Evolutionary conservation across 257 asterid species (phyloP).

Genomic region (Solanum lignicaule): DNA sequence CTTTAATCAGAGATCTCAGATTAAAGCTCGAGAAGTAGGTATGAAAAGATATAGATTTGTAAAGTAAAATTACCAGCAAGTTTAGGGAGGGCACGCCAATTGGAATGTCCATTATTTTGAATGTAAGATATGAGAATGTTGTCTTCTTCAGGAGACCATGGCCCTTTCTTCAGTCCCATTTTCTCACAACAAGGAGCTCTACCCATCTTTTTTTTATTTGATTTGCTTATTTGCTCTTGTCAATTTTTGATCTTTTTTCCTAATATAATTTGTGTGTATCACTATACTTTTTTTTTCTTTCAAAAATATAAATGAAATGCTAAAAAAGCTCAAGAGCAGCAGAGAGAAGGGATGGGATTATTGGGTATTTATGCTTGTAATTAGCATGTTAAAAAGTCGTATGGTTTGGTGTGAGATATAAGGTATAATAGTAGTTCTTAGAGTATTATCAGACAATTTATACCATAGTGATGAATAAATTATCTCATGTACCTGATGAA

Average conservation of each 20-base stretch:
- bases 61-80: not conserved
- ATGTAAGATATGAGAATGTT: conserved; percentile 4
- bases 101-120: not conserved
- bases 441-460: no score
- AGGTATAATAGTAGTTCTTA: not conserved
- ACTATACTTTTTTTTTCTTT: not conserved
- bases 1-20: not conserved
- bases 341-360: not conserved
- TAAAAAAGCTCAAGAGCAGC: not conserved
- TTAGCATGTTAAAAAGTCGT: not conserved
- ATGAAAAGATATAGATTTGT: not conserved
- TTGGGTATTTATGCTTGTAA: not conserved
- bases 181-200: conserved; percentile 10
- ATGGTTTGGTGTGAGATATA: not conserved
- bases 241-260: not conserved
- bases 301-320: not conserved
- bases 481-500: not conserved
- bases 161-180: conserved; percentile 6
- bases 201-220: not conserved
- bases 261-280: not conserved
- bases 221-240: not conserved
- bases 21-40: not conserved
- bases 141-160: conserved; percentile 9
- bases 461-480: no score
- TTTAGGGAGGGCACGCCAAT: conserved; percentile 9